Conservation (phyloP, 345 rosid genomes). For the Rhodamnia argentea region DNA sequence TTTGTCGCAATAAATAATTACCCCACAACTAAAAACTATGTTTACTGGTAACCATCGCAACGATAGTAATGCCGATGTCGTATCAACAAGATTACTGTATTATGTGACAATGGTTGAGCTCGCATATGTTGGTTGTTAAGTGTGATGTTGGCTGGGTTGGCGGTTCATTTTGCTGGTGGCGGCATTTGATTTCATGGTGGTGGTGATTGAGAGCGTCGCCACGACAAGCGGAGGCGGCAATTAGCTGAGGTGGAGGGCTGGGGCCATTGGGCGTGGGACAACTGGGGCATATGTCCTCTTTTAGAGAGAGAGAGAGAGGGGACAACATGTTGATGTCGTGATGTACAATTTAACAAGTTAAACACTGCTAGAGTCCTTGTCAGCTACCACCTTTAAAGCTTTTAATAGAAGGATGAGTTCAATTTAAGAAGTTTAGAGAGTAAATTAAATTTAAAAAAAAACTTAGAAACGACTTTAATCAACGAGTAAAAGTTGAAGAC, state of each 20-base stretch:
- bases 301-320: background rate
- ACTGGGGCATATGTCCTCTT: background rate
- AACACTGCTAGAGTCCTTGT: background rate
- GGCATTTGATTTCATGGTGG: background rate
- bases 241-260: background rate
- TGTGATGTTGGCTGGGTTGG: background rate
- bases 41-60: background rate
- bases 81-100: background rate
- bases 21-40: fast-evolving
- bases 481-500: background rate
- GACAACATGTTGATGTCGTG: background rate
- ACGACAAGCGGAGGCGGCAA: background rate
- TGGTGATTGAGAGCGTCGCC: background rate
- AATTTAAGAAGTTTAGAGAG: no score
- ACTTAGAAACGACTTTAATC: background rate
- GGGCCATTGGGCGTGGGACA: background rate
- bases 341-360: background rate
- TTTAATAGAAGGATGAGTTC: background rate
- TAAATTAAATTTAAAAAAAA: background rate
- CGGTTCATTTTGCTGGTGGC: background rate
- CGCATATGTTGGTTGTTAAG: background rate
- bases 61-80: background rate
- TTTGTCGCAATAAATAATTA: background rate
- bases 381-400: background rate
- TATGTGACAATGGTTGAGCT: background rate